Conservation (phyloP, 345 rosid species). For the Psidium guajava region DNA sequence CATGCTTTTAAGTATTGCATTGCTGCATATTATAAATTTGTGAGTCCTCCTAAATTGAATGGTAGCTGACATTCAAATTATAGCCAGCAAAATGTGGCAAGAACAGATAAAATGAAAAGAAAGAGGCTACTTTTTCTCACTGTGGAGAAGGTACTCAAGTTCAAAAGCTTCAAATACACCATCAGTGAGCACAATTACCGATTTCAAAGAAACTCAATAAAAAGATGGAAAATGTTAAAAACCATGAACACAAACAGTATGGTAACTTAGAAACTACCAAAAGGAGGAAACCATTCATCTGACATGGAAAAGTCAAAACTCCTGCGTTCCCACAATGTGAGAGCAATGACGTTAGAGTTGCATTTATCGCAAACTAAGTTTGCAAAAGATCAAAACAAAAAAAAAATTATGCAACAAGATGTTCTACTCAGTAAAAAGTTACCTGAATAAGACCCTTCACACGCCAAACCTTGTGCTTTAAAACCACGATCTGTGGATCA, state of each 20-base stretch:
- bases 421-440: background rate
- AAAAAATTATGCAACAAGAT: background rate
- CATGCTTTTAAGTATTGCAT: background rate
- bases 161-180: background rate
- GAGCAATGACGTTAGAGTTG: background rate
- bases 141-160: background rate
- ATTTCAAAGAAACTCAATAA: background rate
- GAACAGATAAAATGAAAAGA: background rate
- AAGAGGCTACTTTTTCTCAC: background rate
- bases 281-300: background rate
- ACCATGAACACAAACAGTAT: background rate
- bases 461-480: constrained; percentile 91
- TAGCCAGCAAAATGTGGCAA: background rate
- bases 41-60: background rate
- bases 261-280: background rate
- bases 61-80: background rate
- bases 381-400: background rate
- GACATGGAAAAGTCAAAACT: background rate
- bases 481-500: constrained; percentile 87
- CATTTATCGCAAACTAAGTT: background rate
- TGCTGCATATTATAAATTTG: background rate
- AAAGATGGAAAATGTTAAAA: background rate
- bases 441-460: constrained; percentile 97
- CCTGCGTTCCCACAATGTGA: background rate
- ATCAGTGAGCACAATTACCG: background rate